A percentile compares a stretch with the other conserved stretches of the same genome.
Conservation (phyloP, 345 rosid genomes). For the Balakata baccata region DNA sequence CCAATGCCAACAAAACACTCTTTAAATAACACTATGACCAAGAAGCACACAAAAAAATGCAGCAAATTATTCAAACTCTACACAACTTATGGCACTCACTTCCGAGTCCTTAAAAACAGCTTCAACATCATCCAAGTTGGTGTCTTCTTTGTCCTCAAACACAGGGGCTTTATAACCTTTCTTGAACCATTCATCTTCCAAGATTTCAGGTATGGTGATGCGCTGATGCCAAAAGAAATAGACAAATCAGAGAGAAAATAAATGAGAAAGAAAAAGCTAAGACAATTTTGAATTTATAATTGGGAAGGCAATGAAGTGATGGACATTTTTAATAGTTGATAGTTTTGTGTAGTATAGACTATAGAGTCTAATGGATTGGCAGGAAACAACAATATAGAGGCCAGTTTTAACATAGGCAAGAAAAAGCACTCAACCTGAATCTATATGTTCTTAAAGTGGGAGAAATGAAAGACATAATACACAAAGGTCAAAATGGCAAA, state of each 20-base stretch:
- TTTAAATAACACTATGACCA: conserved; percentile 10
- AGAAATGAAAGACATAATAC: not conserved
- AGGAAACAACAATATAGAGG: not conserved
- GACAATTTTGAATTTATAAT: not conserved
- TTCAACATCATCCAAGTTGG: conserved; percentile 79
- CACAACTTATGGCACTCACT: conserved; percentile 37
- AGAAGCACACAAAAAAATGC: not conserved
- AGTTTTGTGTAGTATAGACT: not conserved
- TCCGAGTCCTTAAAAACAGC: conserved; percentile 91
- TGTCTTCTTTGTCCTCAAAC: conserved; percentile 66
- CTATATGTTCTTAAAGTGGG: not conserved
- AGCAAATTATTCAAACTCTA: conserved; percentile 6
- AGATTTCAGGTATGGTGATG: conserved; percentile 68
- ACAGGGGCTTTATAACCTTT: conserved; percentile 78
- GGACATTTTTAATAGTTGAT: not conserved
- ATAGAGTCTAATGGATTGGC: not conserved
- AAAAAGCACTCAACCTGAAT: not conserved
- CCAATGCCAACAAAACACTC: conserved; percentile 9
- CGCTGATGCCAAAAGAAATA: conserved; percentile 53
- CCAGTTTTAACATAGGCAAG: not conserved
- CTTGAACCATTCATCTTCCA: conserved; percentile 89
- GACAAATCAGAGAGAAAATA: not conserved
- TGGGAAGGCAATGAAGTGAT: not conserved
- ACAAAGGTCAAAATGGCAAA: not conserved
- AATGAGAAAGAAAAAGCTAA: not conserved